These are phyloP conservation scores for Umbelopsis isabellina DNA, from an alignment of 192 early-diverging fungal genomes.

Conservation along the genomic window DNA sequence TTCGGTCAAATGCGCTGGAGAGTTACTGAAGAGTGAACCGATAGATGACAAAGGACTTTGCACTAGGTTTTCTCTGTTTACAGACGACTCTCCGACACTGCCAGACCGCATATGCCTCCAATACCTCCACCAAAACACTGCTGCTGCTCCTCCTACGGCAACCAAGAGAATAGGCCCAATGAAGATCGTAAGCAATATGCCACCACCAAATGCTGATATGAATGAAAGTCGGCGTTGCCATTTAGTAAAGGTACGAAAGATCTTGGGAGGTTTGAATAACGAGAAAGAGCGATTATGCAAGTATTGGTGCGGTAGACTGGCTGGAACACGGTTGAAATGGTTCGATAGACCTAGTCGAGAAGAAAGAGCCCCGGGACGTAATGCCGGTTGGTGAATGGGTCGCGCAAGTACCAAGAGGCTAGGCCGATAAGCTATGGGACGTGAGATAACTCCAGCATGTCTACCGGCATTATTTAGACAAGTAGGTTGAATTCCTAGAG, in stretches of 20 bases:
- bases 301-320: too few relatives aligned
- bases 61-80: neutral
- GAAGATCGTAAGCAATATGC: constrained; percentile 9
- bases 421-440: too few relatives aligned
- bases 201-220: constrained; percentile 10
- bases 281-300: too few relatives aligned
- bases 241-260: neutral
- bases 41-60: neutral
- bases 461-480: too few relatives aligned
- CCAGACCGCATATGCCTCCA: neutral
- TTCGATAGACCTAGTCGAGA: too few relatives aligned
- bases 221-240: constrained; percentile 2
- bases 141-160: neutral
- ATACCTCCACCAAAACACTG: neutral
- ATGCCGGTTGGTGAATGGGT: too few relatives aligned
- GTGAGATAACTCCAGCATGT: too few relatives aligned
- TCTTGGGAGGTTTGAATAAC: neutral
- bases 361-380: too few relatives aligned
- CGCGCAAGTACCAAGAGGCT: too few relatives aligned
- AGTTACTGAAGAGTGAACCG: neutral
- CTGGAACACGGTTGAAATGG: too few relatives aligned
- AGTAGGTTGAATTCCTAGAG: too few relatives aligned
- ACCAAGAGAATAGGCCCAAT: constrained; percentile 1
- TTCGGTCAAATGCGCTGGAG: neutral
- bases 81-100: neutral